phyloP scores from a whole-genome alignment of 2,329 filamentous ascomycete species.

The Biscogniauxia marginata region DNA sequence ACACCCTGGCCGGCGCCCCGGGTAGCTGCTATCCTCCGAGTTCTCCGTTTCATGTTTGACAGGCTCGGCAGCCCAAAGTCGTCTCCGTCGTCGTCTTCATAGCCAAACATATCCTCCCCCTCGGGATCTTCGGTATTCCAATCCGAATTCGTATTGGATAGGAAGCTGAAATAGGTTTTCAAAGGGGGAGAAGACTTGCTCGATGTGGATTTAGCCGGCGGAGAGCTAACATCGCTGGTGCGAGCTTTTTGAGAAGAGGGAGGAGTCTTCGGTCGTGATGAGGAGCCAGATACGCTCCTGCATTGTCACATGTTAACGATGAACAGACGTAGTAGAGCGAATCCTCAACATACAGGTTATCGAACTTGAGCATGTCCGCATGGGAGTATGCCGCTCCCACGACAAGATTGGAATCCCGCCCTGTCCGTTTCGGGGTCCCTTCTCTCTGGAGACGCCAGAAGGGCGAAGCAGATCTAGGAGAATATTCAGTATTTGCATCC shows the following conservation, averaged over 20 bases:
- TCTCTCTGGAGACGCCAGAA: slow-evolving; percentile 75
- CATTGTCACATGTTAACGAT: slow-evolving; percentile 12
- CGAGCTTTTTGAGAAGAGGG: slow-evolving; percentile 56
- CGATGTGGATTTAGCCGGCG: slow-evolving; percentile 50
- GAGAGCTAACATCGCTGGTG: slow-evolving; percentile 56
- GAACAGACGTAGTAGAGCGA: background rate
- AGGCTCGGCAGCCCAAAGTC: slow-evolving; percentile 94
- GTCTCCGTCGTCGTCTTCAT: slow-evolving; percentile 87
- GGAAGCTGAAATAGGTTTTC: slow-evolving; percentile 75
- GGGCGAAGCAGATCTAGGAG: slow-evolving; percentile 73
- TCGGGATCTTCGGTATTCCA: slow-evolving; percentile 68
- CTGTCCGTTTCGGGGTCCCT: slow-evolving; percentile 50
- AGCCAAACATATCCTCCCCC: slow-evolving; percentile 71
- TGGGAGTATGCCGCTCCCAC: slow-evolving; percentile 96
- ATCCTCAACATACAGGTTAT: slow-evolving; percentile 61
- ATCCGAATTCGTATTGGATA: slow-evolving; percentile 78
- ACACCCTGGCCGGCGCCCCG: slow-evolving; percentile 38
- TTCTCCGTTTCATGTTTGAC: slow-evolving; percentile 82
- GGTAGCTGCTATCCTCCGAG: slow-evolving; percentile 49
- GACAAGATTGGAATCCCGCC: slow-evolving; percentile 68
- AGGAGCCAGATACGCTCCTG: slow-evolving; percentile 59
- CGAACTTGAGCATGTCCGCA: slow-evolving; percentile 88
- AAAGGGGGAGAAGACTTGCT: slow-evolving; percentile 62
- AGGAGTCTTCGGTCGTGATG: slow-evolving; percentile 73
- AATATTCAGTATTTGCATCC: slow-evolving; percentile 13